phyloP scores from a whole-genome alignment of 2,329 filamentous ascomycete species.

The Emergomyces orientalis region DNA sequence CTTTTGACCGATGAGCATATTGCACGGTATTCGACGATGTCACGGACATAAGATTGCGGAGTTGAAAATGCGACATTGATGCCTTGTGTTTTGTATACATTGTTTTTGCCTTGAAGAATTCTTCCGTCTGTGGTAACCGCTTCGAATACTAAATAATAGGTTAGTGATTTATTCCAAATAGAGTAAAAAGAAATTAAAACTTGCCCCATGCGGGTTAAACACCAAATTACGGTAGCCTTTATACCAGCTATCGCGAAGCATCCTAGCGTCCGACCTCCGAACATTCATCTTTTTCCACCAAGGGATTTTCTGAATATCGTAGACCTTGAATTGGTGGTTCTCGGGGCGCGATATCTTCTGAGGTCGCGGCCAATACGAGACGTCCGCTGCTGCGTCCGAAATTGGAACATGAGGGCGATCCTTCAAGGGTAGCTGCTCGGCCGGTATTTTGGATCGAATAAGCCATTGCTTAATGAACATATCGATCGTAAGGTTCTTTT shows the following conservation, averaged over 20 bases:
- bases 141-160: slow-evolving; percentile 21
- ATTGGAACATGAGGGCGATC: slow-evolving; percentile 14
- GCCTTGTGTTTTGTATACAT: slow-evolving; percentile 44
- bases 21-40: slow-evolving; percentile 47
- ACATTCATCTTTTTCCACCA: slow-evolving; percentile 32
- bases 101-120: slow-evolving; percentile 40
- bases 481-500: slow-evolving; percentile 35
- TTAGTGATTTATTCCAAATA: neutral
- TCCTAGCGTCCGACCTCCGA: slow-evolving; percentile 29
- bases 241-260: slow-evolving; percentile 34
- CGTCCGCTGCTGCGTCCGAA: slow-evolving; percentile 25
- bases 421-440: slow-evolving; percentile 5
- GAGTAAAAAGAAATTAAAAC: neutral
- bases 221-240: slow-evolving; percentile 34
- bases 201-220: slow-evolving; percentile 20
- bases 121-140: slow-evolving; percentile 33
- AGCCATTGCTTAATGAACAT: slow-evolving; percentile 37
- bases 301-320: slow-evolving; percentile 36
- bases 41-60: slow-evolving; percentile 49
- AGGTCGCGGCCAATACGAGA: slow-evolving; percentile 29
- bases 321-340: slow-evolving; percentile 22
- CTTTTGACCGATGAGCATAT: slow-evolving; percentile 41
- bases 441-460: slow-evolving; percentile 19
- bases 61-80: slow-evolving; percentile 49
- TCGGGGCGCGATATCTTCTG: slow-evolving; percentile 26